phyloP scores from a whole-genome alignment of 2,329 filamentous ascomycete species.

The Fusarium abutilonis region DNA sequence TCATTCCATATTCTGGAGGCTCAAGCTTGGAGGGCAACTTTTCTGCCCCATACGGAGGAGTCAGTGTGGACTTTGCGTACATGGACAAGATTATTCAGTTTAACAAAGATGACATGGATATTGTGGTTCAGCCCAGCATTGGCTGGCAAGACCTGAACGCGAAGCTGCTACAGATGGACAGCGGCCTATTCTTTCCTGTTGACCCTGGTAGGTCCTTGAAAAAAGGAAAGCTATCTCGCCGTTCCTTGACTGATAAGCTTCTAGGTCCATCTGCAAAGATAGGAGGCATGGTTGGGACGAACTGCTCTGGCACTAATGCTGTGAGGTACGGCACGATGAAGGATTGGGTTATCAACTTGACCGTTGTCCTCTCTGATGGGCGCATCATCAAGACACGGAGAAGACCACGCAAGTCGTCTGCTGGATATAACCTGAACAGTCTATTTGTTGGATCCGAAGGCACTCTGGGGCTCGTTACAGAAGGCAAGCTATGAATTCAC shows the following conservation, averaged over 20 bases:
- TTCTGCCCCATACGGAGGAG: constrained; percentile 83
- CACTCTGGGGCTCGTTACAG: constrained; percentile 82
- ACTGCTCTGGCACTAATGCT: constrained; percentile 80
- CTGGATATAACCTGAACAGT: constrained; percentile 83
- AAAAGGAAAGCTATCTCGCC: no score
- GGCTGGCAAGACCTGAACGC: constrained; percentile 93
- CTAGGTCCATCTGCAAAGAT: constrained; percentile 74
- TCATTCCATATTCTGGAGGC: constrained; percentile 88
- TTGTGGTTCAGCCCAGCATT: constrained; percentile 90
- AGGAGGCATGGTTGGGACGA: constrained; percentile 84
- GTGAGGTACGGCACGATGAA: constrained; percentile 88
- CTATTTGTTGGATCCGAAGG: constrained; percentile 86
- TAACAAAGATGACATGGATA: constrained; percentile 89
- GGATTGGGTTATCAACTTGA: constrained; percentile 86
- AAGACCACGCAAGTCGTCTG: constrained; percentile 81
- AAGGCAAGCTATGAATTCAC: constrained; percentile 56
- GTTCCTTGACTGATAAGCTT: not conserved
- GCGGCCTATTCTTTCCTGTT: constrained; percentile 88
- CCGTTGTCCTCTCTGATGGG: constrained; percentile 81
- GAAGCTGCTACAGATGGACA: constrained; percentile 71
- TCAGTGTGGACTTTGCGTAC: constrained; percentile 87
- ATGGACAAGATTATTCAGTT: constrained; percentile 86
- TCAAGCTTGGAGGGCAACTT: constrained; percentile 91
- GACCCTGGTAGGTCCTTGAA: constrained; percentile 71
- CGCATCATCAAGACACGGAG: constrained; percentile 81